phyloP scores from a whole-genome alignment of 2,329 filamentous ascomycete species.

The Xenoacremonium recifei region DNA sequence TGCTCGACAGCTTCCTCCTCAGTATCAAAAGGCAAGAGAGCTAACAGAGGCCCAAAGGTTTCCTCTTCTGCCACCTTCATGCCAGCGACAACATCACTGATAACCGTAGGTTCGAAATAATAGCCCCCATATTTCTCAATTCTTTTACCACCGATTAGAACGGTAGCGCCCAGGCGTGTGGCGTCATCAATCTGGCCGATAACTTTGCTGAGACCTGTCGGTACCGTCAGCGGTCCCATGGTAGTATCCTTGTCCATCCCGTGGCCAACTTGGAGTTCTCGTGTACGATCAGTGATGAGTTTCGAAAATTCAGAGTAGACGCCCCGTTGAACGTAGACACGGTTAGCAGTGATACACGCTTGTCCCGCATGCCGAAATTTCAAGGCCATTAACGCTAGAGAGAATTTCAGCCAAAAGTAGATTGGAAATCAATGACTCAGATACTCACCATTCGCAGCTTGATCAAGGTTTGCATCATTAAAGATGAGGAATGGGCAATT shows the following conservation, averaged over 20 bases:
- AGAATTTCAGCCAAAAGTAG: too few relatives aligned
- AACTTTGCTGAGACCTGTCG: background rate
- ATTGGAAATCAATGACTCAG: too few relatives aligned
- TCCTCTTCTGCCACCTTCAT: background rate
- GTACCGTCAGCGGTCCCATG: background rate
- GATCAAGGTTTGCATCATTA: background rate
- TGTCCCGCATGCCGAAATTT: background rate
- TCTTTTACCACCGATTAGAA: background rate
- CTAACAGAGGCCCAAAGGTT: background rate
- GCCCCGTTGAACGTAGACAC: background rate
- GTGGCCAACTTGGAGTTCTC: background rate
- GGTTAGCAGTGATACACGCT: background rate
- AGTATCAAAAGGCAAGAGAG: background rate
- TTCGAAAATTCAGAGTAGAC: background rate
- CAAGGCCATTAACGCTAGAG: too few relatives aligned
- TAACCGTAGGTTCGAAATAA: background rate
- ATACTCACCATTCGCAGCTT: background rate
- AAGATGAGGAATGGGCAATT: too few relatives aligned
- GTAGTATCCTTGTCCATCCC: background rate
- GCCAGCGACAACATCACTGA: background rate
- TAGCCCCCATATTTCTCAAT: background rate
- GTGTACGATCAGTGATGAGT: background rate
- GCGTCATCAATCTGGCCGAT: background rate
- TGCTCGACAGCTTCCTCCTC: background rate
- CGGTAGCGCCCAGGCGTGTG: background rate